Percentiles rank a stretch among this genome's conserved stretches.
Conservation (phyloP, 345 rosid genomes). For the Linum usitatissimum region DNA sequence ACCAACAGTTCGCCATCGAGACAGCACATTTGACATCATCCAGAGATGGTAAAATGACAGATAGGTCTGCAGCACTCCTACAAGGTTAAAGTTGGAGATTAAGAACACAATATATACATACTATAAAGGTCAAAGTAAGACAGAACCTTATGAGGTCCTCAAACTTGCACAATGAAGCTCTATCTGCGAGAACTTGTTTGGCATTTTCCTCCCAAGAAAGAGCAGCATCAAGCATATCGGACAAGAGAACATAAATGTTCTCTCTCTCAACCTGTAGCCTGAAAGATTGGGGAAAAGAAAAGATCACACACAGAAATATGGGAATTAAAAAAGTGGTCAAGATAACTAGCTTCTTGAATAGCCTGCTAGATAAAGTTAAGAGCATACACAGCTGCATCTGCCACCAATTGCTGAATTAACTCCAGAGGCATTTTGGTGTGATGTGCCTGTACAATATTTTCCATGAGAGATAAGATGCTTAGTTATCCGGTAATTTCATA, state of each 20-base stretch:
- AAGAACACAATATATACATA: conserved; percentile 4
- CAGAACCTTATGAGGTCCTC: conserved; percentile 62
- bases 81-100: conserved; percentile 17
- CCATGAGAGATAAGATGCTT: background rate
- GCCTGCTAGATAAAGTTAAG: conserved; percentile 2
- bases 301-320: background rate
- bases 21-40: conserved; percentile 40
- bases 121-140: conserved; percentile 1
- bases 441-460: conserved; percentile 39
- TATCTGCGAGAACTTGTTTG: conserved; percentile 30
- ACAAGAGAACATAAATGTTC: conserved; percentile 38
- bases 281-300: conserved; percentile 13
- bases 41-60: conserved; percentile 49
- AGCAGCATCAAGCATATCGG: conserved; percentile 46
- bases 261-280: conserved; percentile 65
- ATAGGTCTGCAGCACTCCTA: conserved; percentile 54
- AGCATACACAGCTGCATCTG: conserved; percentile 53
- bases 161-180: conserved; percentile 56
- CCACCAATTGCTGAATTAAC: conserved; percentile 44
- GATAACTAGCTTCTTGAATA: background rate
- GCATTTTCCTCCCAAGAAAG: conserved; percentile 69
- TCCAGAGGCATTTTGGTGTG: conserved; percentile 41
- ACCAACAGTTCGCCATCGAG: conserved; percentile 51
- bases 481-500: background rate
- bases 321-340: background rate